Evolutionary conservation across 164 flowering plant species (phyloP).

Genomic region (Pachysandra terminalis): DNA sequence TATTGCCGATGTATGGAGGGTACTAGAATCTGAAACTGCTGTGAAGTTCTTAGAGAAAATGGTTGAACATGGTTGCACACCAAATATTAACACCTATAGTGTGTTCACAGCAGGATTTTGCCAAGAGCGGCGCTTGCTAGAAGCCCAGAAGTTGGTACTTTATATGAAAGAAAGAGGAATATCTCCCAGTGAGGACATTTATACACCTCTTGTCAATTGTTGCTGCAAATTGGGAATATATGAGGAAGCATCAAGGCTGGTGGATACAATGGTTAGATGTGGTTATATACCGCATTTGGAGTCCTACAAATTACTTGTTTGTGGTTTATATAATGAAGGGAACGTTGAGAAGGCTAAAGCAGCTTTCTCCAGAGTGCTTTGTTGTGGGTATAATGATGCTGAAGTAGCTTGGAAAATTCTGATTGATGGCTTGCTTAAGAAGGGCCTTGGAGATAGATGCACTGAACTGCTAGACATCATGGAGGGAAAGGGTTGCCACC

Average conservation of each 20-base stretch:
- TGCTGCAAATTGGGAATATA: constrained; percentile 49
- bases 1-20: constrained; percentile 54
- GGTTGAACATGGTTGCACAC: constrained; percentile 43
- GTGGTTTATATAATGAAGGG: constrained; percentile 57
- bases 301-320: constrained; percentile 57
- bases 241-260: constrained; percentile 42
- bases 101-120: constrained; percentile 61
- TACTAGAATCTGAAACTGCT: constrained; percentile 40
- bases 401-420: constrained; percentile 78
- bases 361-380: constrained; percentile 47
- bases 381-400: constrained; percentile 53
- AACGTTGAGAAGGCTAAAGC: constrained; percentile 40
- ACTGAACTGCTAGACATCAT: constrained; percentile 56
- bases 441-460: constrained; percentile 47
- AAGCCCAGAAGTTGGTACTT: constrained; percentile 45
- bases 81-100: constrained; percentile 38
- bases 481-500: constrained; percentile 56
- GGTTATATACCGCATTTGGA: constrained; percentile 50
- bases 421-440: constrained; percentile 71
- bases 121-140: constrained; percentile 45
- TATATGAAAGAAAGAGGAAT: constrained; percentile 51
- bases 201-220: constrained; percentile 47
- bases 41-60: constrained; percentile 42
- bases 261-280: constrained; percentile 40
- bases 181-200: constrained; percentile 50